phyloP scores from a whole-genome alignment of 1,139 yeast species.

The Kodamaea fungicola region DNA sequence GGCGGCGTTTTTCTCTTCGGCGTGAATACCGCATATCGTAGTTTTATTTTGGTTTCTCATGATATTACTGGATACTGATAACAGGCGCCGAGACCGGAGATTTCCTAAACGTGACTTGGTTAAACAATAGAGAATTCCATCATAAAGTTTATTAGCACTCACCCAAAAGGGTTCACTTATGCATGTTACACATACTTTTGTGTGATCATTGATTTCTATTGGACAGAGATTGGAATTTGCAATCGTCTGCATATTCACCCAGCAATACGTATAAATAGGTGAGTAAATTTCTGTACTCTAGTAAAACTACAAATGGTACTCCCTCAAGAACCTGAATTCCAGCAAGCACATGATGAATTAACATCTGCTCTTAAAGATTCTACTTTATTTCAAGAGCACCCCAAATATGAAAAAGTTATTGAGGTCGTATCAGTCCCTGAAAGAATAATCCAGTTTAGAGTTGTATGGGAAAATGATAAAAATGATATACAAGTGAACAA shows the following conservation, averaged over 20 bases:
- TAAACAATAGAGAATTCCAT: no score
- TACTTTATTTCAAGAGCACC: constrained; percentile 81
- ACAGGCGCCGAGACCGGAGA: constrained; percentile 1
- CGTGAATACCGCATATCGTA: no score
- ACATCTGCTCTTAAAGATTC: constrained; percentile 87
- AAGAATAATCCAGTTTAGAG: constrained; percentile 95
- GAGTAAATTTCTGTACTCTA: neutral
- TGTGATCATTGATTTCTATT: no score
- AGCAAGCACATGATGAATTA: constrained; percentile 96
- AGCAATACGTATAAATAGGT: neutral
- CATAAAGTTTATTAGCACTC: no score
- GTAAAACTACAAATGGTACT: constrained; percentile 39
- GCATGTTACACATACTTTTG: no score
- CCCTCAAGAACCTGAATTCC: constrained; percentile 92
- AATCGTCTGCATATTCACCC: no score
- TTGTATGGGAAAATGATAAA: constrained; percentile 94
- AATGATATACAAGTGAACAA: constrained; percentile 91
- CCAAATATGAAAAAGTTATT: constrained; percentile 84
- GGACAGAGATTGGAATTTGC: no score
- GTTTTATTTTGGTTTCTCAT: no score
- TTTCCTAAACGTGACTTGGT: neutral
- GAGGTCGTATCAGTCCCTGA: constrained; percentile 94
- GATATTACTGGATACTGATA: neutral
- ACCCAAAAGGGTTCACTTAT: no score
- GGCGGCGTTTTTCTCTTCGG: no score